phyloP scores from a whole-genome alignment of 2,329 filamentous ascomycete genomes.

The Paraphoma sp. region DNA sequence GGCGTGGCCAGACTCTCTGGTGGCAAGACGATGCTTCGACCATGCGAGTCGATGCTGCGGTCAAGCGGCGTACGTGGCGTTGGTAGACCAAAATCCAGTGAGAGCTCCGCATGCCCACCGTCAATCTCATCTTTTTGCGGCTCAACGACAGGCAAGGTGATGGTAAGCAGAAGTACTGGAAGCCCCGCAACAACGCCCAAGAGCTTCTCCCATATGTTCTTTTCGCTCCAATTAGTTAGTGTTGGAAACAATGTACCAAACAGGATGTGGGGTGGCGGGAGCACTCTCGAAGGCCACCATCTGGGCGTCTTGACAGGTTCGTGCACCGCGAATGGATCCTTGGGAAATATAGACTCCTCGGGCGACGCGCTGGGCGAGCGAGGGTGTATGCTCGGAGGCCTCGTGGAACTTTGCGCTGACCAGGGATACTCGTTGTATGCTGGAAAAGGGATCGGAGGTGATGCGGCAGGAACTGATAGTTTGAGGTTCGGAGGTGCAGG shows the following conservation, averaged over 20 bases:
- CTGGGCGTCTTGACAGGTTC: slow-evolving; percentile 55
- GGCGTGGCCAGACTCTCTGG: slow-evolving; percentile 21
- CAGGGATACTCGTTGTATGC: slow-evolving; percentile 64
- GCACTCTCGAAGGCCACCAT: slow-evolving; percentile 82
- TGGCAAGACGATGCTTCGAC: slow-evolving; percentile 27
- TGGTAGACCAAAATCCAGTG: slow-evolving; percentile 41
- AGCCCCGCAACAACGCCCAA: slow-evolving; percentile 85
- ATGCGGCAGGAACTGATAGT: slow-evolving; percentile 50
- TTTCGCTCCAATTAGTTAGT: slow-evolving; percentile 79
- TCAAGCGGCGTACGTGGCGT: slow-evolving; percentile 29
- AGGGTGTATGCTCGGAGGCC: slow-evolving; percentile 63
- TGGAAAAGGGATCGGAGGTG: slow-evolving; percentile 70
- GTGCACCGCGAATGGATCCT: slow-evolving; percentile 51
- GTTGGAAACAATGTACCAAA: slow-evolving; percentile 84
- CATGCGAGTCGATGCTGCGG: slow-evolving; percentile 24
- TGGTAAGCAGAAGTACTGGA: slow-evolving; percentile 86
- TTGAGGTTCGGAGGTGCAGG: slow-evolving; percentile 47
- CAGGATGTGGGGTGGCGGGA: slow-evolving; percentile 76
- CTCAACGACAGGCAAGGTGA: slow-evolving; percentile 91
- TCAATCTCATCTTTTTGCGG: slow-evolving; percentile 58
- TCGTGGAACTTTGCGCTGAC: slow-evolving; percentile 52
- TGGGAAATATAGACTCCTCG: slow-evolving; percentile 55
- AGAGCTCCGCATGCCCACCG: slow-evolving; percentile 19
- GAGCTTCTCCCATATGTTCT: slow-evolving; percentile 83
- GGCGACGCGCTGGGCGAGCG: slow-evolving; percentile 59